Conservation (phyloP, 768 basidiomycete species). For the Hypholoma sublateritium region DNA sequence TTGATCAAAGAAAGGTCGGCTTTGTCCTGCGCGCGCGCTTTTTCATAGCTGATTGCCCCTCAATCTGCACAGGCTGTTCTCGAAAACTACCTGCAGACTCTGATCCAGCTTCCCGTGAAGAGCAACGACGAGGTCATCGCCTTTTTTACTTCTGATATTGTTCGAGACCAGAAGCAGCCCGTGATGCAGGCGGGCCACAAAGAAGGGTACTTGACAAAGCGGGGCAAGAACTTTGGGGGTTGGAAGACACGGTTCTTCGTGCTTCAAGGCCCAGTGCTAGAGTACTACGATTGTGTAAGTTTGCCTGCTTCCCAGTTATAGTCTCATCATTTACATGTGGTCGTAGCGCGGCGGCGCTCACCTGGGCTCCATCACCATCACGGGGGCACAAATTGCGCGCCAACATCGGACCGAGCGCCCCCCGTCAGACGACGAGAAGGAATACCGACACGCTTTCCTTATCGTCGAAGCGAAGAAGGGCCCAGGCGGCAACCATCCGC, state of each 20-base stretch:
- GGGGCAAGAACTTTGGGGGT: slow-evolving; percentile 97
- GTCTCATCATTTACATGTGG: slow-evolving; percentile 1
- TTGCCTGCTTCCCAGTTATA: background rate
- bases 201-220: slow-evolving; percentile 94
- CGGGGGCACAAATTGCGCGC: slow-evolving; percentile 94
- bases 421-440: slow-evolving; percentile 79
- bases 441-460: slow-evolving; percentile 96
- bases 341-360: slow-evolving; percentile 82
- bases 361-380: slow-evolving; percentile 86
- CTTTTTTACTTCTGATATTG: slow-evolving; percentile 89
- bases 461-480: slow-evolving; percentile 87
- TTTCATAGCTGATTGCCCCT: slow-evolving; percentile 9
- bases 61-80: slow-evolving; percentile 55
- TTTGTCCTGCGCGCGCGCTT: background rate
- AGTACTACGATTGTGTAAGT: slow-evolving; percentile 95
- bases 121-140: slow-evolving; percentile 88
- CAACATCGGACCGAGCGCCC: slow-evolving; percentile 70
- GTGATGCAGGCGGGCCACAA: slow-evolving; percentile 84
- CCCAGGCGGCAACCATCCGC: slow-evolving; percentile 65
- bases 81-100: slow-evolving; percentile 82
- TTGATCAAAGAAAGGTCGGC: slow-evolving; percentile 92
- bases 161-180: slow-evolving; percentile 72
- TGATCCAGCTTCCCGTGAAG: slow-evolving; percentile 80
- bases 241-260: slow-evolving; percentile 98
- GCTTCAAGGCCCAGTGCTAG: slow-evolving; percentile 83